Percentiles rank a stretch among this genome's conserved stretches.
Evolutionary conservation across 164 flowering plant genomes (phyloP).

Genomic region (Buxus sempervirens): DNA sequence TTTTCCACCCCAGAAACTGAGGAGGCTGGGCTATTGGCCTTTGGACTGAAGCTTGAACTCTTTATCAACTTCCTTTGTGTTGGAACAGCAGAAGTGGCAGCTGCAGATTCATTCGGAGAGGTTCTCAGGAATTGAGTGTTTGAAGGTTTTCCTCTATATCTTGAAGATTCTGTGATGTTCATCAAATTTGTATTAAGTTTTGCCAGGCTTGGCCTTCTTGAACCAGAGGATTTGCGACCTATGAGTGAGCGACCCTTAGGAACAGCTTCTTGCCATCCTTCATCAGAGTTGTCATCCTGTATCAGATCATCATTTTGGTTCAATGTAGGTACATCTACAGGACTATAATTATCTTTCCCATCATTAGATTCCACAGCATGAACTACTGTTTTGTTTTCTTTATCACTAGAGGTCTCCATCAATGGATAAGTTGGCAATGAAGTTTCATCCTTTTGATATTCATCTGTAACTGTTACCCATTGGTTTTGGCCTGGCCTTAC

Average conservation of each 20-base stretch:
- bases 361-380: conserved; percentile 27
- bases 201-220: conserved; percentile 67
- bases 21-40: conserved; percentile 26
- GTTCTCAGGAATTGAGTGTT: conserved; percentile 51
- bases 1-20: conserved; percentile 36
- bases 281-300: conserved; percentile 52
- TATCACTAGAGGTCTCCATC: conserved; percentile 48
- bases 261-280: conserved; percentile 92
- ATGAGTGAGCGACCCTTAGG: conserved; percentile 60
- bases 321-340: conserved; percentile 22
- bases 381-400: conserved; percentile 60
- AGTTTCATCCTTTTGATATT: conserved; percentile 46
- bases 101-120: conserved; percentile 37
- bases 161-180: conserved; percentile 46
- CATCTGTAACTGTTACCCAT: conserved; percentile 44
- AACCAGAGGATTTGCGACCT: conserved; percentile 49
- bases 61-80: conserved; percentile 42
- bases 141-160: conserved; percentile 41
- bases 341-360: conserved; percentile 30
- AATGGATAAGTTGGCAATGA: conserved; percentile 29
- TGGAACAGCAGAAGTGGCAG: conserved; percentile 32
- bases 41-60: conserved; percentile 65
- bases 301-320: conserved; percentile 29
- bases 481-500: conserved; percentile 51
- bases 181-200: conserved; percentile 63